Percentiles rank a stretch among this genome's conserved stretches.
These are phyloP conservation scores for Thermomucor indicae-seudaticae DNA, from an alignment of 371 early-diverging fungal species.

Conservation along the genomic window DNA sequence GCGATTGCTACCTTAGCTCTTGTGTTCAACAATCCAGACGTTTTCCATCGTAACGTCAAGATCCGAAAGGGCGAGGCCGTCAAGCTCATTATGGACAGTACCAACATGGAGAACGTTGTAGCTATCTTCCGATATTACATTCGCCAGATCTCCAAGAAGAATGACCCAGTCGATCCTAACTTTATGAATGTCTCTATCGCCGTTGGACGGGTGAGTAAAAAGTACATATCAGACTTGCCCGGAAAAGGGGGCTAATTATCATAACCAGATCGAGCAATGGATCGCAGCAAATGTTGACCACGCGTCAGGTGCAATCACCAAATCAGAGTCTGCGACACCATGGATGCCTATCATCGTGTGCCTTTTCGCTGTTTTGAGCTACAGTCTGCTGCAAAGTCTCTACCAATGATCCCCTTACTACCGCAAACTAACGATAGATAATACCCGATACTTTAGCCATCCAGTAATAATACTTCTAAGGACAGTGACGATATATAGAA, in stretches of 20 bases:
- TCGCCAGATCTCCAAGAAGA: constrained; percentile 61
- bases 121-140: constrained; percentile 66
- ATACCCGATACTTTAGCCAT: too few species aligned
- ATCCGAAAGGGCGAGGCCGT: constrained; percentile 94
- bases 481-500: too few species aligned
- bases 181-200: constrained; percentile 63
- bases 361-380: constrained; percentile 21
- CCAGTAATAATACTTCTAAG: too few species aligned
- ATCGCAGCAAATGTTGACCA: constrained; percentile 21
- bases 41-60: constrained; percentile 82
- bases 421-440: too few species aligned
- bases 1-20: constrained; percentile 90
- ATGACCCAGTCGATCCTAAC: constrained; percentile 64
- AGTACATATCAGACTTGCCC: background rate
- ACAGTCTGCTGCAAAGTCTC: constrained; percentile 12
- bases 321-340: background rate
- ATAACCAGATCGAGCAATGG: constrained; percentile 41
- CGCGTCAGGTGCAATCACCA: background rate
- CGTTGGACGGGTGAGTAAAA: constrained; percentile 42
- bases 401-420: background rate
- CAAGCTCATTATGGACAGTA: constrained; percentile 62
- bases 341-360: constrained; percentile 29
- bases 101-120: constrained; percentile 56
- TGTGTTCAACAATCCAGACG: constrained; percentile 80
- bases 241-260: background rate